Base-by-base conservation (phyloP, 176 grass and related monocot genomes). In the Aegilops longissima region DNA sequence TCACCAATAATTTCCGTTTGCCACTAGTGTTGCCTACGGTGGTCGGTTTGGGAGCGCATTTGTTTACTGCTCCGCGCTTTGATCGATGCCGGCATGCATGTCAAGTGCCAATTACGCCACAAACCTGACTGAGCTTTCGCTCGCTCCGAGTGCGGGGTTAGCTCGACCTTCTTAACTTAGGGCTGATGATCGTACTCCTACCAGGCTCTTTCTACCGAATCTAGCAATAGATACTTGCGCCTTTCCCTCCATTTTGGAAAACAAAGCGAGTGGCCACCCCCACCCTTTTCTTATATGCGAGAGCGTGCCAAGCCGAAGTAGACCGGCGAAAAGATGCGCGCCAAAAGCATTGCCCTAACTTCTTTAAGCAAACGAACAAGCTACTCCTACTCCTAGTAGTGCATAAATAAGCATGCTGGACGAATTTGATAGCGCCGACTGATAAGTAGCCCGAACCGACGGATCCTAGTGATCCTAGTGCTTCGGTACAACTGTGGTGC, bases 131-230 rank as follows among this genome's bases (percentile, higher is more conserved):
- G 83, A 82, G 59, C 71, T 29, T 90, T 76, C 81, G 9, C 20
- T 12, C 1, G 49, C 30, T n/a, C 81, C 23, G 24, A 81, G 90
- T 88, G 90, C 90, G 82, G 86, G 78, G 82, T 88, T 91, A 88
- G 90, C 78, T 88, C 31, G 64, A 78, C 82, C 86, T 85, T 85
- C 90, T 82, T 56, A 70, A 6, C 51, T 75, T 29, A 76, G 12
- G 70, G 84, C 56, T 3, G 56, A 59, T 59, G 17, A 58, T 56
- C 17, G 14, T 21, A 1, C 54, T 58, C 39, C 21, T 81, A 20
- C 78, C 66, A 85, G 54, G 47, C 78, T 34, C 78, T 88, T 85
- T 88, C 78, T 81, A 85, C 78, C 82, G 68, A 82, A 91, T 88
- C 86, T 81, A 85, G 71, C 72, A 54, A 27, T 56, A 74, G 78